Conservation (phyloP, 441 rosid species). For the Populus trichocarpa region DNA sequence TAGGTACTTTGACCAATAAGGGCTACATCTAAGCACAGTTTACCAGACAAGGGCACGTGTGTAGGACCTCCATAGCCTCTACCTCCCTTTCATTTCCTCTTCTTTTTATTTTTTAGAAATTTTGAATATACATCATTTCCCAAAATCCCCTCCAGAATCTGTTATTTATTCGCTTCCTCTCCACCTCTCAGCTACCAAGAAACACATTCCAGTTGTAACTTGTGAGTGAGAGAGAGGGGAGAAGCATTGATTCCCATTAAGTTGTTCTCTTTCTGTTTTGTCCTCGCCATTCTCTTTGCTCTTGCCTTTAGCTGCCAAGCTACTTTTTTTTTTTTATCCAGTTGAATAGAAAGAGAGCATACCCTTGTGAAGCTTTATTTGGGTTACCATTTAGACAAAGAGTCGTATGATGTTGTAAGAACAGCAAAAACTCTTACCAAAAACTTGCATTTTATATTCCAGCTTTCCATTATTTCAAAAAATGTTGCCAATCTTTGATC, state of each 20-base stretch:
- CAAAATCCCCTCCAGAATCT: slow-evolving; percentile 31
- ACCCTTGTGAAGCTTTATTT: background rate
- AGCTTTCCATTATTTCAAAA: background rate
- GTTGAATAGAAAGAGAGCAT: slow-evolving; percentile 8
- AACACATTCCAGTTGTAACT: slow-evolving; percentile 28
- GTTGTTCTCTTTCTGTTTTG: background rate
- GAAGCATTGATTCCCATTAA: background rate
- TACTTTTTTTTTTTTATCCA: background rate
- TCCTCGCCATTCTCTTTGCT: background rate
- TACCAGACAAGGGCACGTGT: slow-evolving; percentile 82
- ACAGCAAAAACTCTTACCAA: slow-evolving; percentile 8
- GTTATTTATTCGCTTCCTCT: slow-evolving; percentile 52
- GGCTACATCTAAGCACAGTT: slow-evolving; percentile 48
- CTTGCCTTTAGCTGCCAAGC: background rate
- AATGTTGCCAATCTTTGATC: slow-evolving; percentile 67
- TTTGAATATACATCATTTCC: slow-evolving; percentile 25
- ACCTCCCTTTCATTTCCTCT: slow-evolving; percentile 23
- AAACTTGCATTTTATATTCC: slow-evolving; percentile 14
- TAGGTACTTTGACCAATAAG: slow-evolving; percentile 49
- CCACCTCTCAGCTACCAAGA: slow-evolving; percentile 24
- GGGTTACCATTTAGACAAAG: background rate
- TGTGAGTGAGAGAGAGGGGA: background rate
- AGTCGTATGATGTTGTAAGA: slow-evolving; percentile 18
- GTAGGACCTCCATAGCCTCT: slow-evolving; percentile 62
- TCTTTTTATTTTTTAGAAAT: background rate